phyloP scores from a whole-genome alignment of 202 grass and related monocot species.

The Digitaria exilis region DNA sequence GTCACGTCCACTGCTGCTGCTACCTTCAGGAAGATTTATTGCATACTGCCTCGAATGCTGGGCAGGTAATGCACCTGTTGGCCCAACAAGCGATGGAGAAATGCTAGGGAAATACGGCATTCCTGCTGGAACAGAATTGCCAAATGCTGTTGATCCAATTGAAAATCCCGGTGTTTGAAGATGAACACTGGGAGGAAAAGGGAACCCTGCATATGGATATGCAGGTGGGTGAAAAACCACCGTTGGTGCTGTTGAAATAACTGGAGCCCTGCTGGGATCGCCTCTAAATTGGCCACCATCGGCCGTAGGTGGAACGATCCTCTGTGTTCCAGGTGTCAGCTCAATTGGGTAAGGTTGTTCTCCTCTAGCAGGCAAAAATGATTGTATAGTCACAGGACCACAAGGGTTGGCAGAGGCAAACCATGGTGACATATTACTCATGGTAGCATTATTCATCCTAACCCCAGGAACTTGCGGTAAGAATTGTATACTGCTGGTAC shows the following conservation, averaged over 20 bases:
- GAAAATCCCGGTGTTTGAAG: conserved; percentile 46
- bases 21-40: conserved; percentile 64
- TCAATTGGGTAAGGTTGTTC: conserved; percentile 58
- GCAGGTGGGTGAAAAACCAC: conserved; percentile 50
- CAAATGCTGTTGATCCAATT: conserved; percentile 45
- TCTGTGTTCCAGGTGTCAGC: conserved; percentile 40
- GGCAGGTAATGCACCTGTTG: conserved; percentile 46
- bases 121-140: conserved; percentile 41
- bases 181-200: conserved; percentile 49
- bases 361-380: conserved; percentile 57
- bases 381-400: conserved; percentile 46
- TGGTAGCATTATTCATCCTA: conserved; percentile 49
- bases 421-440: conserved; percentile 63
- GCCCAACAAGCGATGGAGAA: conserved; percentile 50
- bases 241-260: conserved; percentile 51
- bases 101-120: conserved; percentile 48
- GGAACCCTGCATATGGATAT: conserved; percentile 55
- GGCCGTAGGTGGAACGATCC: conserved; percentile 32
- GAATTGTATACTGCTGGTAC: conserved; percentile 47
- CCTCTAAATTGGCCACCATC: conserved; percentile 41
- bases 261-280: conserved; percentile 46
- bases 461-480: conserved; percentile 54
- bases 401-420: conserved; percentile 41
- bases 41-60: conserved; percentile 56
- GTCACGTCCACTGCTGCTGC: conserved; percentile 47